Base-by-base conservation (phyloP, 805 yeast species). In the Schizosaccharomyces octosporus region DNA sequence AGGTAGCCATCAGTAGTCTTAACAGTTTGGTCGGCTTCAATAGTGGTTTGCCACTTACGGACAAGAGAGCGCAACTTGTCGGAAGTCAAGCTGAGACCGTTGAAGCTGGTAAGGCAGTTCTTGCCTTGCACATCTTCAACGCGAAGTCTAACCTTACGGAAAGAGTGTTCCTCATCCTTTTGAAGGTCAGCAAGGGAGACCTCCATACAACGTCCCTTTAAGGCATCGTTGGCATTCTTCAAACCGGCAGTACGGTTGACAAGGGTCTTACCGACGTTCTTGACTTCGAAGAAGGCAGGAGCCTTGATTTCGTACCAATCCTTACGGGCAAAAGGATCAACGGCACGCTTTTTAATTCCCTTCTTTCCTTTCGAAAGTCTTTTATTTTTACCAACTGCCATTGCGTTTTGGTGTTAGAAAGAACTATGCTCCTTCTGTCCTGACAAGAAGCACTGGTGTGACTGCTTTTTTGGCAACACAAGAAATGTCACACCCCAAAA, bases 81-180 rank as follows among this genome's bases (percentile, higher is more conserved):
- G 68, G 95, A 81, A 73, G 97, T 89, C 84, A 90, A 88, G 81
- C 88, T 95, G 78, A 90, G 78, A 74, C 97, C 97, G 82, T 90
- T 96, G 93, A 89, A 90, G 94, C 90, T 89, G 81, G 97, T 89
- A 76, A 89, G 82, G 74, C 89, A 82, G 85, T 88, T 88, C 81
- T 87, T 87, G 80, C 97, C 97, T 81, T 90, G 96, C 71, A 89
- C 95, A 80, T 90, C 97, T 73, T 89, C 97, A 72, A 90, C 95
- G 81, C 97, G 88, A 79, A 89, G 86, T 79, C 85, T 87, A 75
- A 89, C 80, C 81, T 89, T 88, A 83, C 95, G 90, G 87, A 84
- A 85, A 68, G 97, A 83, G 83, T 89, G 95, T 80, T 90, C 97
- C 81, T 90, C 97, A 73, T 95, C 95, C 61, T 66, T 66, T 81